Conservation (phyloP, 2,329 filamentous ascomycete species). For the Aspergillus fischeri region DNA sequence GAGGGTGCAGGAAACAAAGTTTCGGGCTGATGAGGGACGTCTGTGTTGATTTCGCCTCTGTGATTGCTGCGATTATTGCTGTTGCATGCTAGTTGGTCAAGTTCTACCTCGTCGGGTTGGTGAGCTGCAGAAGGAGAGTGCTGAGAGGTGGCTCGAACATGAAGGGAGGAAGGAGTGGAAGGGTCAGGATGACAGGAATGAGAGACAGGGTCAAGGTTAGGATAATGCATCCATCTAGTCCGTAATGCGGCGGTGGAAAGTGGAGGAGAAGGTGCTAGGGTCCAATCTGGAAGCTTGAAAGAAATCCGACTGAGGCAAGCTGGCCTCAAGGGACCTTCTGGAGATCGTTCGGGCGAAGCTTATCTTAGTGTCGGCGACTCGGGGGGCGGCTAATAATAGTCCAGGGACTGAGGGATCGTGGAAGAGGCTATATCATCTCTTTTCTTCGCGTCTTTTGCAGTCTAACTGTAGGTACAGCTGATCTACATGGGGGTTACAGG, state of each 20-base stretch:
- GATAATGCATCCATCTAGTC: not conserved
- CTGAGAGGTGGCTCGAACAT: slow-evolving; percentile 11
- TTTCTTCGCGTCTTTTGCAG: not conserved
- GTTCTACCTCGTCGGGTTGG: slow-evolving; percentile 15
- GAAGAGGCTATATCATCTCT: not conserved
- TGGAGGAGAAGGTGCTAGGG: not conserved
- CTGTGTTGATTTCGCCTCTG: slow-evolving; percentile 4
- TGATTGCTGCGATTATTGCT: not conserved
- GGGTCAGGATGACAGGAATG: slow-evolving; percentile 1
- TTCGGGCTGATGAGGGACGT: slow-evolving; percentile 3
- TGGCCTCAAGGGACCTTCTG: slow-evolving; percentile 19
- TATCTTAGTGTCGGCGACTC: not conserved
- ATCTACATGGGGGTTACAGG: too few relatives aligned
- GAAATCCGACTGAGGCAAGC: slow-evolving; percentile 17
- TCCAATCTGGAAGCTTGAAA: slow-evolving; percentile 4
- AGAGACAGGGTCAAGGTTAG: slow-evolving; percentile 3
- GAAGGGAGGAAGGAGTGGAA: slow-evolving; percentile 4
- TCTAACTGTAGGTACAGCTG: not conserved
- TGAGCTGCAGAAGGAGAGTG: slow-evolving; percentile 2
- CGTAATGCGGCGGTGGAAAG: not conserved
- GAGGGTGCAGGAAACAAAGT: slow-evolving; percentile 3
- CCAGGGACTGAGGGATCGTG: too few relatives aligned
- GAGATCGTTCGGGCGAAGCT: not conserved
- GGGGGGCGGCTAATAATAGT: not conserved
- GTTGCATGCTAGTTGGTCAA: slow-evolving; percentile 17